Evolutionary conservation across 2,329 filamentous ascomycete genomes (phyloP), one percentile per base, ranked within the genome.

Genomic region (Basipetospora sp.): DNA sequence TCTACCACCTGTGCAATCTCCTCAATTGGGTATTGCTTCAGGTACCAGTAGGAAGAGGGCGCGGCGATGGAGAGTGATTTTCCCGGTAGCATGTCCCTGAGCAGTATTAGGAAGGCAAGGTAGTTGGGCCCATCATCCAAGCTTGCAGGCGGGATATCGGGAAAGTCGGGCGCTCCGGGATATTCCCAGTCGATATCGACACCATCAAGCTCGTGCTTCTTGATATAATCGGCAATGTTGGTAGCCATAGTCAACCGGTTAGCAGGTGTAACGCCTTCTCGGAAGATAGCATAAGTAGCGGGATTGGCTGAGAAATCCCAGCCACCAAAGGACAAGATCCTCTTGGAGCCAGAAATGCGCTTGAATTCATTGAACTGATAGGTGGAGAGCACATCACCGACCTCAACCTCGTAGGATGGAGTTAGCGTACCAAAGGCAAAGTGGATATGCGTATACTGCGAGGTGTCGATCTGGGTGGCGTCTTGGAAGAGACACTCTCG

Each of bases 111-210:
- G 37, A 58, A 54, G 1, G 34, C 36, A 2, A 55, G 44, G 36
- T 61, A 61, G 22, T 56, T 52, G 1, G 18, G 5, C 2, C 52
- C 56, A 5, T 59, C 53, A 1, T 41, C 39, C 0, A 31, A 19
- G 2, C 41, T 31, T 4, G 48, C 56, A 1, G 47, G 11, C 0
- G 55, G 55, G 13, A 58, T 54, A 2, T 42, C 53, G 3, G 53
- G 52, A 28, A 32, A 11, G 4, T 32, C 30, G 5, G 30, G 30
- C 11, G 30, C 30, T 28, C 15, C 57, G 0, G 63, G 63, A 39
- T 59, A 65, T 36, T 67, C 61, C 64, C 63, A 67, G 41, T 67
- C 61, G 0, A 67, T 40, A 39, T 69, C 63, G 3, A 60, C 51
- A 2, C 64, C 62, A 8, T 42, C 35, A 11, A 51, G 50, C 19